A percentile compares a stretch with the other conserved stretches of the same genome.
phyloP scores from a whole-genome alignment of 108 stramenopile genomes.

The Cyclotella baltica region DNA sequence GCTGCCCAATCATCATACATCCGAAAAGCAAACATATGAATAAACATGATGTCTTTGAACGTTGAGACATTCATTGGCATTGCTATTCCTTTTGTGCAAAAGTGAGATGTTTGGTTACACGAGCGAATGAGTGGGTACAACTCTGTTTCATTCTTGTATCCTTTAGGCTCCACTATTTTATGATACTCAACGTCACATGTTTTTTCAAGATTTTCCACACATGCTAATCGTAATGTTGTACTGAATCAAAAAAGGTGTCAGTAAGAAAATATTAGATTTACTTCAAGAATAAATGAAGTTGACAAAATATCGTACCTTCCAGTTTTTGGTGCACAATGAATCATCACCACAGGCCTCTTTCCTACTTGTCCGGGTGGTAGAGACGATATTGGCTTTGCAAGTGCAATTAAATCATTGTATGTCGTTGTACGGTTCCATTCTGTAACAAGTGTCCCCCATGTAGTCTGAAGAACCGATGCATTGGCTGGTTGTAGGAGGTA shows the following conservation, averaged over 20 bases:
- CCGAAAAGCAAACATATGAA: conserved; percentile 50
- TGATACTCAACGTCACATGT: conserved; percentile 25
- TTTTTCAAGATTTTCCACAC: conserved; percentile 1
- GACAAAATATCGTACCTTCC: neutral
- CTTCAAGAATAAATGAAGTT: neutral
- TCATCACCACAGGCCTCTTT: conserved; percentile 23
- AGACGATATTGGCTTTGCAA: conserved; percentile 2
- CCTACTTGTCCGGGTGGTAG: conserved; percentile 9
- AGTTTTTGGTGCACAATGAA: conserved; percentile 44
- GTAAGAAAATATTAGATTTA: neutral
- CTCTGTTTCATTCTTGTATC: conserved; percentile 14
- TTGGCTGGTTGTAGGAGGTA: conserved; percentile 24
- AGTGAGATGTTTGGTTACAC: conserved; percentile 32
- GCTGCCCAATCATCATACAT: conserved; percentile 45
- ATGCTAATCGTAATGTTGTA: conserved; percentile 36
- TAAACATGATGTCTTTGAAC: conserved; percentile 15
- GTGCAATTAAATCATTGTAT: conserved; percentile 15
- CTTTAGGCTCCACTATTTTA: neutral
- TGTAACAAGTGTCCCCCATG: conserved; percentile 16
- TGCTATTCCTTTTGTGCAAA: conserved; percentile 30
- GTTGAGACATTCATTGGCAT: conserved; percentile 21
- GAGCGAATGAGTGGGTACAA: conserved; percentile 21
- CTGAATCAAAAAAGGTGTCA: neutral
- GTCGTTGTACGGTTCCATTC: conserved; percentile 37
- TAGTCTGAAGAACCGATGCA: neutral